Evolutionary conservation across 2,329 filamentous ascomycete species (phyloP), one percentile per base, ranked within the genome.

Genomic region (Ramichloridium luteum): DNA sequence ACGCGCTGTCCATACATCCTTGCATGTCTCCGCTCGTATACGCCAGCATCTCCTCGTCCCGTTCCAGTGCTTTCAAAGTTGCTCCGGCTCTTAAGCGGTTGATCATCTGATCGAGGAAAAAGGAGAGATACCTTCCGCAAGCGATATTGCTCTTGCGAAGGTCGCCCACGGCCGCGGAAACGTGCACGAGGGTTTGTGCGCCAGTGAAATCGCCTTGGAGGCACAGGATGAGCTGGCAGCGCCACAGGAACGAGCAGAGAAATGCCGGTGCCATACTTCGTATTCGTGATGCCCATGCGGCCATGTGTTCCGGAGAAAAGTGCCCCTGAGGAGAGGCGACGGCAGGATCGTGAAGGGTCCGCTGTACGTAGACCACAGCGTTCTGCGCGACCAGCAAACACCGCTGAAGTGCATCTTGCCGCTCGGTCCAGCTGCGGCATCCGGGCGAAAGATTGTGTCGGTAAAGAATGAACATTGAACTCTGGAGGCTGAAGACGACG

Each of bases 11-110:
- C 0, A 69, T 66, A n/a, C 70, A 74, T 1, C 78, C 80, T 57
- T 96, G 88, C 48, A 92, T 65, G 57, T 96, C 90, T 0, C 78
- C 81, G 16, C 81, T 88, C 1, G 81, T 74, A 47, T 93, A 93
- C 0, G 77, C 82, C 16, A 96, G 61, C 45, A 96, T 70, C 53
- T 94, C 88, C 51, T 96, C 86, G 48, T 98, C 86, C 3, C 67
- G 64, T 27, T 74, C 70, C 2, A 72, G 49, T 27, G 56, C 51
- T 18, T 57, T 49, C 16, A 54, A 54, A 3, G 47, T 48, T 1
- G 53, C 43, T 11, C 59, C 57, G 14, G 55, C 61, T 8, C 64
- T 65, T 12, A 67, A 45, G 22, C 70, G 70, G 18, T 72, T 69
- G 1, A 74, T 60, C 3, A 96, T 57, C 4, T 67, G 64, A 3